Evolutionary conservation across 805 yeast species (phyloP), one percentile per base, ranked within the genome.

Genomic region (Candida wancherniae): DNA sequence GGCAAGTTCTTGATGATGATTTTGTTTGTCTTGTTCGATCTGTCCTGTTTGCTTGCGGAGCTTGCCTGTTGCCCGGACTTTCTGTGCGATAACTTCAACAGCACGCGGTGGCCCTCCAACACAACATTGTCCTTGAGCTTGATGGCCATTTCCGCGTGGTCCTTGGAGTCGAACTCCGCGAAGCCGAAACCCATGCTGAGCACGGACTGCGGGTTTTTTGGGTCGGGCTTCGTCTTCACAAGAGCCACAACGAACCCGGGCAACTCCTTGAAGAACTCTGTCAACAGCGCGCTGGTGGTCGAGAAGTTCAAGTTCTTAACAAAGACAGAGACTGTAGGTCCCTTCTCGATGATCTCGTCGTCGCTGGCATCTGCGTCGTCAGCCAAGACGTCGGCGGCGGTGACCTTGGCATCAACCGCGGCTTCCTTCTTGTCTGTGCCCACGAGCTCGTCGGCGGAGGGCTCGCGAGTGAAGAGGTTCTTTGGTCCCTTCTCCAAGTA

Each of bases 131-230:
- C 84, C 64, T 86, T 61, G 0, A 80, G 70, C 19, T 68, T 56
- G 28, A 86, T 75, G 5, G 95, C 97, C 9, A 72, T 67, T 23
- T 74, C 68, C 0, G 98, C 98, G 48, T 82, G 77, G 22, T 77
- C 84, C 44, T 74, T 75, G 2, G 88, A 75, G 45, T 67, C 75
- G 58, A 86, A 92, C 59, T 92, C 98, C 9, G 76, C 96, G 61
- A 92, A 92, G 1, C 98, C 98, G 51, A 87, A 92, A 13, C 98
- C 98, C 98, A 92, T 92, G 47, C 96, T 86, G 37, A 78, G 69
- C n/a, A 68, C 61, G 35, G 73, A 73, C 8, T 79, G 81, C 2
- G 72, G 52, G 38, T 75, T 72, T 58, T 78, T 84, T 21, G 94
- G 75, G 60, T 90, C 94, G 1, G 95, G 88, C 54, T 88, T 90